Percentiles rank a stretch among this genome's conserved stretches.
Evolutionary conservation across 2,329 filamentous ascomycete genomes (phyloP).

Genomic region (Ophiostoma sp.): DNA sequence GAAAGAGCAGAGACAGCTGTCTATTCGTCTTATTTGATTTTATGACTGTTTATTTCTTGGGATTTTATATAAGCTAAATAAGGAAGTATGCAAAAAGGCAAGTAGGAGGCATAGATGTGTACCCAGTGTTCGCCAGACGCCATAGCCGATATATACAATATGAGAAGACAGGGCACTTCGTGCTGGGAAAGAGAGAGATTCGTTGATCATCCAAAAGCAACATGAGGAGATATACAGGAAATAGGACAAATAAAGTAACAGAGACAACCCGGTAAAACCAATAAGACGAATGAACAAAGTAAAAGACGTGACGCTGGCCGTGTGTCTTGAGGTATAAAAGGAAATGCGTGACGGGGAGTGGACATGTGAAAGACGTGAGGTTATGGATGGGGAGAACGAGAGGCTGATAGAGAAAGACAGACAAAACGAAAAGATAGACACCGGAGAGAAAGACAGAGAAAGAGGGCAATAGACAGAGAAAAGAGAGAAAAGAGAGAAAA

Average conservation of each 20-base stretch:
- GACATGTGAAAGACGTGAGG: not conserved
- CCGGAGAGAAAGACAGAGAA: not conserved
- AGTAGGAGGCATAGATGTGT: too few relatives aligned
- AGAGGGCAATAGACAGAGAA: too few relatives aligned
- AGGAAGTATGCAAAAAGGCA: too few relatives aligned
- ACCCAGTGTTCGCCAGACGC: too few relatives aligned
- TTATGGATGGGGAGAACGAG: not conserved
- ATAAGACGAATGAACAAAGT: not conserved
- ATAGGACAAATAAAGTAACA: not conserved
- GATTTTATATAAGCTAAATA: too few relatives aligned
- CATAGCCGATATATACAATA: too few relatives aligned
- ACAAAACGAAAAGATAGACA: not conserved
- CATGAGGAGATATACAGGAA: not conserved
- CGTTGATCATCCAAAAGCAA: not conserved
- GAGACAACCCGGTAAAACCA: constrained; percentile 6
- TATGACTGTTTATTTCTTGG: too few relatives aligned
- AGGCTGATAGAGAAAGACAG: not conserved
- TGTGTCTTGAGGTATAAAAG: constrained; percentile 7
- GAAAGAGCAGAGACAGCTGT: too few relatives aligned
- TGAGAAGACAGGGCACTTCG: too few relatives aligned
- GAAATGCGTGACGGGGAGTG: not conserved
- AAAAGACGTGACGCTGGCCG: constrained; percentile 10
- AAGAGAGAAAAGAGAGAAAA: not conserved
- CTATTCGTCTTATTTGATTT: too few relatives aligned
- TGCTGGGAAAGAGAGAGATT: not conserved